These are phyloP conservation scores for Geosmithia putterillii DNA, from an alignment of 2,329 filamentous ascomycete species.

Conservation along the genomic window DNA sequence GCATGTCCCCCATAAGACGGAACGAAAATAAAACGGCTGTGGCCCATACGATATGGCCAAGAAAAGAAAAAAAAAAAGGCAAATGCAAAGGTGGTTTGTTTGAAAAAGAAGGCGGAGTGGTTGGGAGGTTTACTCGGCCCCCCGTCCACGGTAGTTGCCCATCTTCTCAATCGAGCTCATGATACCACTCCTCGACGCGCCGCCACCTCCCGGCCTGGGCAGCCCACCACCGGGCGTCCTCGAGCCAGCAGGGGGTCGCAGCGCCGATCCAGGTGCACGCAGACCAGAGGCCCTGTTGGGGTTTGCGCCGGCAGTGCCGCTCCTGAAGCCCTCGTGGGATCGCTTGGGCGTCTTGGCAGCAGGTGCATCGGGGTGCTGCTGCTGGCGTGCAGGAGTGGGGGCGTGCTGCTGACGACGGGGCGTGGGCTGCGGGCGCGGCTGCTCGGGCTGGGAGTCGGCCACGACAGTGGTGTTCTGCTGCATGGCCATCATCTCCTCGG, in stretches of 20 bases:
- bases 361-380: slow-evolving; percentile 9
- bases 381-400: slow-evolving; percentile 11
- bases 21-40: too few species aligned
- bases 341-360: slow-evolving; percentile 22
- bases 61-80: too few species aligned
- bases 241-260: slow-evolving; percentile 29
- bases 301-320: slow-evolving; percentile 29
- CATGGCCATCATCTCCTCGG: slow-evolving; percentile 74
- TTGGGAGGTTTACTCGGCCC: slow-evolving; percentile 11
- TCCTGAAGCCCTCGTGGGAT: slow-evolving; percentile 31
- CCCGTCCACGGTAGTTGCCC: slow-evolving; percentile 49
- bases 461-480: slow-evolving; percentile 37
- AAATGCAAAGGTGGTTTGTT: too few species aligned
- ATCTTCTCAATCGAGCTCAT: slow-evolving; percentile 83
- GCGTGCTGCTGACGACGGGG: slow-evolving; percentile 8
- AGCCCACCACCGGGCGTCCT: slow-evolving; percentile 30
- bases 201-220: too few species aligned
- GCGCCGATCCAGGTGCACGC: slow-evolving; percentile 42
- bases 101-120: neutral
- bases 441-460: slow-evolving; percentile 10
- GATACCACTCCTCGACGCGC: slow-evolving; percentile 67
- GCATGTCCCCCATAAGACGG: too few species aligned
- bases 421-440: slow-evolving; percentile 4
- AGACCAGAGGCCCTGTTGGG: slow-evolving; percentile 39
- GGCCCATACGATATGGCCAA: too few species aligned